Evolutionary conservation across 2,329 filamentous ascomycete species (phyloP).

Genomic region (Fusarium tanahbumbuense): DNA sequence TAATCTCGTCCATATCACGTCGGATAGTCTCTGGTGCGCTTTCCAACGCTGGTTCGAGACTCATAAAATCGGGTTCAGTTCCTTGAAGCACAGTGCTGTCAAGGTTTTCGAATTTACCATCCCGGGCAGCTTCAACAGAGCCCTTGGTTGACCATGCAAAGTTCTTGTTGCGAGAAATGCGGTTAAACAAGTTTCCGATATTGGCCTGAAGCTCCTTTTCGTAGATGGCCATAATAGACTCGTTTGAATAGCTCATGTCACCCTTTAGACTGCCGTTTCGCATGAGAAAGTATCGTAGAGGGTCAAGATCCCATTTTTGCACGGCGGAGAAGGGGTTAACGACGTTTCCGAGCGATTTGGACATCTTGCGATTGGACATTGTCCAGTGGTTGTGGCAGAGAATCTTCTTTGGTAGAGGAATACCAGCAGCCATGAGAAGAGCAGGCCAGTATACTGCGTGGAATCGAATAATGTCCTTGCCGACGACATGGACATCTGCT

Average conservation of each 20-base stretch:
- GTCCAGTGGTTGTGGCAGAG: constrained; percentile 97
- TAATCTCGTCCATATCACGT: constrained; percentile 69
- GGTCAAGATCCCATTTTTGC: constrained; percentile 87
- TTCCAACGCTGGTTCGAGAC: constrained; percentile 44
- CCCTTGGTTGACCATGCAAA: constrained; percentile 71
- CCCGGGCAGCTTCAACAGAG: constrained; percentile 58
- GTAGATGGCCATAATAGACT: constrained; percentile 78
- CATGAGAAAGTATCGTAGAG: constrained; percentile 89
- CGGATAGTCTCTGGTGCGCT: constrained; percentile 52
- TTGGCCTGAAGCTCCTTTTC: constrained; percentile 81
- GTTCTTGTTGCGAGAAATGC: constrained; percentile 74
- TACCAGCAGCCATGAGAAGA: constrained; percentile 86
- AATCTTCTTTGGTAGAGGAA: constrained; percentile 82
- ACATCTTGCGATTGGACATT: constrained; percentile 92
- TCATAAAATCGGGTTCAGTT: constrained; percentile 40
- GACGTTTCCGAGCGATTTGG: constrained; percentile 93
- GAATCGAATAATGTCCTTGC: constrained; percentile 96
- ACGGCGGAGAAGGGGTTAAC: constrained; percentile 94
- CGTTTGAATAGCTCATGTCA: constrained; percentile 89
- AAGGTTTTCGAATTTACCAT: constrained; percentile 42
- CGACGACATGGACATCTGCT: constrained; percentile 89
- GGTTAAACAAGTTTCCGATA: constrained; percentile 82
- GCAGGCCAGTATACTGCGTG: constrained; percentile 99
- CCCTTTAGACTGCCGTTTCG: constrained; percentile 80
- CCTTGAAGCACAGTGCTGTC: background rate